Percentiles rank a stretch among this genome's conserved stretches.
Evolutionary conservation across 129 eudicot genomes (phyloP).

Genomic region (Pseudognaphalium luteoalbum): DNA sequence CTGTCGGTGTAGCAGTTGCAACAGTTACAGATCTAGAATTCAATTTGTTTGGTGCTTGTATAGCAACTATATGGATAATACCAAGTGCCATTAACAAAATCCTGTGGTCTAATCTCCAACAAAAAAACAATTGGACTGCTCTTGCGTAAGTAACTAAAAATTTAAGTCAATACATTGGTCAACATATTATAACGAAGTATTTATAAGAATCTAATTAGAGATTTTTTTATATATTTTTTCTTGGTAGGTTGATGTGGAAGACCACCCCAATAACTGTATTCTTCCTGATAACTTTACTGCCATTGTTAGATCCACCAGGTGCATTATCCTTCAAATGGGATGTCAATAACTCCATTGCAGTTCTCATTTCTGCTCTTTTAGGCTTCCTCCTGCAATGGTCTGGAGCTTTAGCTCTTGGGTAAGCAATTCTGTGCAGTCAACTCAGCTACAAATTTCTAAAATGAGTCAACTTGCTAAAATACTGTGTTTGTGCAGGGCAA

Average conservation of each 20-base stretch:
- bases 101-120: slow-evolving; percentile 78
- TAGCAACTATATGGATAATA: slow-evolving; percentile 67
- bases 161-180: neutral
- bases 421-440: slow-evolving; percentile 5
- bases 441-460: neutral
- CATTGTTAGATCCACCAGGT: slow-evolving; percentile 85
- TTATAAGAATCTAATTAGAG: neutral
- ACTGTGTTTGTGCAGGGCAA: slow-evolving; percentile 51
- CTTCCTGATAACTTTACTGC: slow-evolving; percentile 67
- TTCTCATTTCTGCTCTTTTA: slow-evolving; percentile 56
- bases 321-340: slow-evolving; percentile 69
- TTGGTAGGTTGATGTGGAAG: slow-evolving; percentile 58
- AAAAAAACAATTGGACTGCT: slow-evolving; percentile 77
- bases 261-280: slow-evolving; percentile 70
- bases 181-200: neutral
- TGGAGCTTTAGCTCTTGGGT: slow-evolving; percentile 88
- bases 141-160: slow-evolving; percentile 52
- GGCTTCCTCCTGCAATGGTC: slow-evolving; percentile 83
- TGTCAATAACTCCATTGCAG: slow-evolving; percentile 45
- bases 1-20: slow-evolving; percentile 79
- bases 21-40: slow-evolving; percentile 82
- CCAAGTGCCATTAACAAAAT: slow-evolving; percentile 85
- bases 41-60: slow-evolving; percentile 69
- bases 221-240: neutral
- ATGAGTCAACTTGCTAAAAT: neutral